Evolutionary conservation across 2,329 filamentous ascomycete species (phyloP), one percentile per base, ranked within the genome.

Genomic region (Diplodia sapinea): DNA sequence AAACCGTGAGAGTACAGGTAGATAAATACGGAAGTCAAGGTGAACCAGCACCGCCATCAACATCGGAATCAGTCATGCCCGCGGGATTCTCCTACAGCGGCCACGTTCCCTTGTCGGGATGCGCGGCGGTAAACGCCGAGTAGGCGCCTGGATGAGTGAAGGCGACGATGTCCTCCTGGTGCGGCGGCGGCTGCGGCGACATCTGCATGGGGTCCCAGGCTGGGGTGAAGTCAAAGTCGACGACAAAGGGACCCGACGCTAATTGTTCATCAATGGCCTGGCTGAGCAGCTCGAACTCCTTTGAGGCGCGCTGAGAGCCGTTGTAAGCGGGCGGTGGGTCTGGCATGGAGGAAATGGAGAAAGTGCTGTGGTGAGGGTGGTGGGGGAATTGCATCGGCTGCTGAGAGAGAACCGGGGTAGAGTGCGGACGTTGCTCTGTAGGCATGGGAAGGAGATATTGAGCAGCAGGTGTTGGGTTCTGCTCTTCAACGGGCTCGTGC

Each of bases 111-210:
- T 65, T 65, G 33, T 65, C 62, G 23, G 33, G 62, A 13, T 63
- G 20, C 15, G 51, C 54, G 49, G 64, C 36, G 7, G 55, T 64
- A n/a, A 64, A 69, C 6, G 65, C 64, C 43, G 56, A 36, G 26
- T 68, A 69, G 23, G 65, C 38, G 23, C 50, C 68, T 7, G 64
- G 55, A 11, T 68, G 65, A 12, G 61, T 47, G 50, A 68, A 69
- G 47, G 65, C 29, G n/a, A 65, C 57, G 36, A 69, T 63, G 12
- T 64, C 47, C 26, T 65, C 62, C 23, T 65, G 62, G 9, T 38
- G 33, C 6, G 31, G 47, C 13, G 31, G 62, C 11, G 9, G 49
- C 12, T 40, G 43, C 5, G 59, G 59, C n/a, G 59, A 51, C 59
- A 63, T 56, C 31, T 55, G 26, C 62, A 49, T 56, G 5, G 51